Percentiles rank a stretch among this genome's conserved stretches.
These are phyloP conservation scores for Neurospora sp. DNA, from an alignment of 2,329 filamentous ascomycete genomes.

Conservation along the genomic window DNA sequence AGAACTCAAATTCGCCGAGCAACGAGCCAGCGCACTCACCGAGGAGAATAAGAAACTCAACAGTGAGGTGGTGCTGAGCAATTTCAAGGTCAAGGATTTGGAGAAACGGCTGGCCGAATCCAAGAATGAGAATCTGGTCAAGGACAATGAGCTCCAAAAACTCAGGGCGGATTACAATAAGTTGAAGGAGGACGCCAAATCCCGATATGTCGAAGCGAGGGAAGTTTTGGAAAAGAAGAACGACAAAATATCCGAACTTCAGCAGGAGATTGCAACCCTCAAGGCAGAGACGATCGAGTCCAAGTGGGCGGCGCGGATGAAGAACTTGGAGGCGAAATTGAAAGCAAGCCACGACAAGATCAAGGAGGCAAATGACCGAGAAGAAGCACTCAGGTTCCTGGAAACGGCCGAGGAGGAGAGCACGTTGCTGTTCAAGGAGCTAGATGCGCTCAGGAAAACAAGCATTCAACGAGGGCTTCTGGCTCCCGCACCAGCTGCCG, in stretches of 20 bases:
- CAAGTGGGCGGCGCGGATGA: slow-evolving; percentile 16
- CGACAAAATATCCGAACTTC: slow-evolving; percentile 45
- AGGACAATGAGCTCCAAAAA: slow-evolving; percentile 26
- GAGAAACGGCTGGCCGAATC: slow-evolving; percentile 19
- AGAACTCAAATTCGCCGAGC: slow-evolving; percentile 38
- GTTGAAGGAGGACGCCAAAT: slow-evolving; percentile 43
- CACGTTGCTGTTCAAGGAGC: slow-evolving; percentile 9
- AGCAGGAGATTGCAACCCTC: slow-evolving; percentile 40
- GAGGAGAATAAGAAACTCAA: slow-evolving; percentile 26
- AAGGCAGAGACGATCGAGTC: slow-evolving; percentile 22
- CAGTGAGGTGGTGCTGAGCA: slow-evolving; percentile 20
- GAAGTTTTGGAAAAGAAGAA: slow-evolving; percentile 47
- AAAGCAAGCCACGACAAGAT: slow-evolving; percentile 15
- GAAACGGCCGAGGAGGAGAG: slow-evolving; percentile 10
- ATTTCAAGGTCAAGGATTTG: slow-evolving; percentile 20
- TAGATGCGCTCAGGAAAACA: slow-evolving; percentile 9
- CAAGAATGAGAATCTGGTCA: slow-evolving; percentile 17
- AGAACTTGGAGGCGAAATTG: slow-evolving; percentile 20
- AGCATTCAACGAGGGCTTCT: slow-evolving; percentile 3
- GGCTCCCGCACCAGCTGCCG: background rate
- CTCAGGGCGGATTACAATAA: slow-evolving; percentile 40
- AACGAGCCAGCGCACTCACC: slow-evolving; percentile 29
- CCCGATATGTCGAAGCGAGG: slow-evolving; percentile 44
- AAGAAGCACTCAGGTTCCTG: slow-evolving; percentile 6
- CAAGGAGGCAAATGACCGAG: slow-evolving; percentile 3